A percentile compares a stretch with the other conserved stretches of the same genome.
Conservation (phyloP, 2,329 filamentous ascomycete genomes). For the Trichoderma sp. region DNA sequence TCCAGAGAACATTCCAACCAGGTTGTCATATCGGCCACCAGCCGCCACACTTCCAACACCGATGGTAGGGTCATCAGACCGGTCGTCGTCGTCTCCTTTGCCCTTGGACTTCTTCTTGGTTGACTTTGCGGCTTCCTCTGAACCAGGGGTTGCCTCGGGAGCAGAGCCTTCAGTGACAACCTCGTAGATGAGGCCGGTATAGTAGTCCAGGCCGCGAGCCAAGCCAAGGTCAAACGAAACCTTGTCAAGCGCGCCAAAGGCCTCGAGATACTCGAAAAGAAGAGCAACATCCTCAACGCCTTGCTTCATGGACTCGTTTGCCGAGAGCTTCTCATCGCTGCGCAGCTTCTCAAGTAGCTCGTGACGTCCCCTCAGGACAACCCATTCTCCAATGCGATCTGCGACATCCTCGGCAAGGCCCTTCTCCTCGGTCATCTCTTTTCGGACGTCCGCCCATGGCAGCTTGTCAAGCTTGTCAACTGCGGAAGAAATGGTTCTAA, state of each 20-base stretch:
- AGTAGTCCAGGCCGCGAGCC: slow-evolving; percentile 88
- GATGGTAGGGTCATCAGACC: slow-evolving; percentile 73
- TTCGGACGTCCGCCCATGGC: slow-evolving; percentile 83
- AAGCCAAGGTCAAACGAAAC: slow-evolving; percentile 89
- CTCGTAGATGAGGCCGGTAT: slow-evolving; percentile 88
- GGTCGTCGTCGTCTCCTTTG: slow-evolving; percentile 57
- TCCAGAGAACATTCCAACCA: slow-evolving; percentile 90
- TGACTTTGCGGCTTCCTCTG: slow-evolving; percentile 25
- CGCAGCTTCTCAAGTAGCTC: slow-evolving; percentile 71
- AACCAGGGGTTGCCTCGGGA: slow-evolving; percentile 40
- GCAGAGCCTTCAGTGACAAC: slow-evolving; percentile 80
- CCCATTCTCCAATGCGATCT: slow-evolving; percentile 82
- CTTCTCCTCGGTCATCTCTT: slow-evolving; percentile 93
- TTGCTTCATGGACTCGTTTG: slow-evolving; percentile 71
- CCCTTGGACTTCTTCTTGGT: slow-evolving; percentile 50
- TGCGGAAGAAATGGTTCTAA: slow-evolving; percentile 83
- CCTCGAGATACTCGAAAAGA: slow-evolving; percentile 78
- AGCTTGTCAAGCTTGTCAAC: slow-evolving; percentile 96
- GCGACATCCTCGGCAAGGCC: slow-evolving; percentile 72
- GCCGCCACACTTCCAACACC: slow-evolving; percentile 87
- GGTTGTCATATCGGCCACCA: slow-evolving; percentile 85
- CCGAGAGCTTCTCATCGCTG: slow-evolving; percentile 62
- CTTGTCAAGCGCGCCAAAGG: slow-evolving; percentile 66
- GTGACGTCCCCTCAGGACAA: slow-evolving; percentile 70
- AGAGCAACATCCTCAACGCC: slow-evolving; percentile 78